phyloP scores from a whole-genome alignment of 2,329 filamentous ascomycete species.

The Magnaporthiopsis rhizophila region DNA sequence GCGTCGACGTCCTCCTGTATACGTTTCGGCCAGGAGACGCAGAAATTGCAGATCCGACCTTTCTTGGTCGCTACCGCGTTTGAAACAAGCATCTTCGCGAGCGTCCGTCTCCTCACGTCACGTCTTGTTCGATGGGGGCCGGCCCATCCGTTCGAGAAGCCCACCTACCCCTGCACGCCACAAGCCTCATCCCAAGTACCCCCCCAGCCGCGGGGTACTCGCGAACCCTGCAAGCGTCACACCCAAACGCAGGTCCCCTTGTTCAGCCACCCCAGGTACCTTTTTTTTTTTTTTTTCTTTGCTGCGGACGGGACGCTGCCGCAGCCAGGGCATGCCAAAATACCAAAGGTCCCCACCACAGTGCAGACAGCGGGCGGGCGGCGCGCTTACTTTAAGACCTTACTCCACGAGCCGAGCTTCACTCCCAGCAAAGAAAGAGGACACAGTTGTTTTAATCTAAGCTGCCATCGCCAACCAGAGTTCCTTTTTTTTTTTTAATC shows the following conservation, averaged over 20 bases:
- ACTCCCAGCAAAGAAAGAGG: conserved; percentile 6
- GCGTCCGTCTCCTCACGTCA: not conserved
- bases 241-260: not conserved
- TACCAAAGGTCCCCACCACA: not conserved
- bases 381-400: not conserved
- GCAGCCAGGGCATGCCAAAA: not conserved
- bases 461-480: conserved; percentile 1
- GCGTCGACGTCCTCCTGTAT: not conserved
- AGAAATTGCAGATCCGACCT: not conserved
- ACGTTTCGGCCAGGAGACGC: not conserved
- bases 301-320: not conserved
- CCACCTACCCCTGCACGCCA: not conserved
- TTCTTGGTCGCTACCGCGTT: not conserved
- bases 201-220: not conserved
- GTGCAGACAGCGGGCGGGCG: not conserved
- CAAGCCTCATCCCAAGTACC: not conserved
- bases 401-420: conserved; percentile 1
- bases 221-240: no score
- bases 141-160: not conserved
- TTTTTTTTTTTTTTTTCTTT: not conserved
- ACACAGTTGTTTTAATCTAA: conserved; percentile 10
- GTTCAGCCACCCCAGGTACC: conserved; percentile 4
- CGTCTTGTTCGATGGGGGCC: not conserved
- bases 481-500: conserved; percentile 1
- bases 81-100: not conserved